These are phyloP conservation scores for Dothiorella sarmentorum DNA, from an alignment of 2,329 filamentous ascomycete species.

Conservation along the genomic window DNA sequence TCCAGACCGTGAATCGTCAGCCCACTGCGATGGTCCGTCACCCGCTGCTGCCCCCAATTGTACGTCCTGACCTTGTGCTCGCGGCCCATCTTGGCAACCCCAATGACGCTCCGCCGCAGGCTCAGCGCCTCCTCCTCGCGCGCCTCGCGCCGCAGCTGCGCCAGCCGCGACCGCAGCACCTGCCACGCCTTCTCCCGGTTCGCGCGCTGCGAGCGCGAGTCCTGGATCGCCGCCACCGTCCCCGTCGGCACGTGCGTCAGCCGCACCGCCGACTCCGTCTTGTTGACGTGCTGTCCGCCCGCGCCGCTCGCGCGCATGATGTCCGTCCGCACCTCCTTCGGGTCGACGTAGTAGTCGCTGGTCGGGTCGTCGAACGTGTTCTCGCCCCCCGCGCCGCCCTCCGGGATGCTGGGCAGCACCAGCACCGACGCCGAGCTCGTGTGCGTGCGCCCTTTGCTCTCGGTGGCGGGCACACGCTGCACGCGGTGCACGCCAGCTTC, in stretches of 20 bases:
- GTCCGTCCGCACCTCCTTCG: conserved; percentile 76
- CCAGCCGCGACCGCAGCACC: conserved; percentile 75
- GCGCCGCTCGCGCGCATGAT: conserved; percentile 91
- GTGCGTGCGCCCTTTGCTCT: conserved; percentile 86
- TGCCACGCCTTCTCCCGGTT: conserved; percentile 88
- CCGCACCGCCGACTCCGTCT: conserved; percentile 91
- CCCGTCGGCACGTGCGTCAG: conserved; percentile 87
- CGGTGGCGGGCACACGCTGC: conserved; percentile 87
- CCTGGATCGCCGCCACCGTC: conserved; percentile 86
- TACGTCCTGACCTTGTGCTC: conserved; percentile 95
- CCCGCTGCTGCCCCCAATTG: conserved; percentile 74
- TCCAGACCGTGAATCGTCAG: conserved; percentile 76
- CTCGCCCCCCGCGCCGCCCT: conserved; percentile 49
- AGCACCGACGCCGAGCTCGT: conserved; percentile 90
- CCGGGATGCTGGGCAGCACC: conserved; percentile 80
- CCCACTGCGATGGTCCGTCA: conserved; percentile 84
- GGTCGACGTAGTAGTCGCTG: conserved; percentile 87
- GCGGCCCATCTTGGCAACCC: conserved; percentile 75
- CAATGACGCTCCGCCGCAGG: conserved; percentile 74
- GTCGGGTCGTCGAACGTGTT: conserved; percentile 65
- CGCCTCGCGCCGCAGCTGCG: conserved; percentile 73
- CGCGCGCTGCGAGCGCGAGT: conserved; percentile 81
- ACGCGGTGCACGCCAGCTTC: conserved; percentile 96
- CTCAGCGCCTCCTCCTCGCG: conserved; percentile 75
- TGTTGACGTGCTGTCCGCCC: conserved; percentile 97